A percentile compares a stretch with the other conserved stretches of the same genome.
Conservation (phyloP, 352 stramenopile species). For the Peronospora destructor region DNA sequence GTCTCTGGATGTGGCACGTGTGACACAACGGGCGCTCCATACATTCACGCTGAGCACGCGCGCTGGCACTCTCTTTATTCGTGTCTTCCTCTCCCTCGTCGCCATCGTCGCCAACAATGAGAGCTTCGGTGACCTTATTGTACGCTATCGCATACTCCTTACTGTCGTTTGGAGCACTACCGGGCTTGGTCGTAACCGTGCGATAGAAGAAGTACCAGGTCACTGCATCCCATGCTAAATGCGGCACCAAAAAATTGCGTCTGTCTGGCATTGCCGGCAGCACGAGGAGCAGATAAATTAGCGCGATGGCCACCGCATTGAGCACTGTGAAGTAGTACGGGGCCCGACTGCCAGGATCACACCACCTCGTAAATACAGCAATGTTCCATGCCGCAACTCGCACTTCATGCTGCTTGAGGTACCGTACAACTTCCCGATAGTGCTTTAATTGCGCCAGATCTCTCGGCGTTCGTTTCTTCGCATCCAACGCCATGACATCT, state of each 20-base stretch:
- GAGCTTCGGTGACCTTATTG: constrained; percentile 44
- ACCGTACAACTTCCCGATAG: constrained; percentile 44
- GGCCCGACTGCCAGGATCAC: constrained; percentile 43
- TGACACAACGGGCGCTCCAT: constrained; percentile 74
- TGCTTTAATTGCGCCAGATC: constrained; percentile 57
- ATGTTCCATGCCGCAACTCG: constrained; percentile 48
- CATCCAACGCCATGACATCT: constrained; percentile 41
- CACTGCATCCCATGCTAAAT: constrained; percentile 50
- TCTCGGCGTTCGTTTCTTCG: constrained; percentile 47
- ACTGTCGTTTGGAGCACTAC: constrained; percentile 35
- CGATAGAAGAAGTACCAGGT: constrained; percentile 65
- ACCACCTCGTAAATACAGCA: constrained; percentile 45
- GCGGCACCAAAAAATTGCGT: constrained; percentile 48
- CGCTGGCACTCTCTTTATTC: constrained; percentile 12
- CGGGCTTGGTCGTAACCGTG: constrained; percentile 51
- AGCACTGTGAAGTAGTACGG: constrained; percentile 65
- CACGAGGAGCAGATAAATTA: constrained; percentile 48
- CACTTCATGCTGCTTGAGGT: constrained; percentile 37
- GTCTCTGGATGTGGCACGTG: constrained; percentile 73
- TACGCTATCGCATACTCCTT: constrained; percentile 42
- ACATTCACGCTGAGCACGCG: constrained; percentile 21
- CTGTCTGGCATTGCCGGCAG: constrained; percentile 52
- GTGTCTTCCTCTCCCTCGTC: constrained; percentile 15
- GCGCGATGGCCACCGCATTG: constrained; percentile 36
- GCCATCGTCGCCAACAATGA: constrained; percentile 22